These are phyloP conservation scores for Artemisia argyi DNA, from an alignment of 129 eudicot species.

Conservation along the genomic window DNA sequence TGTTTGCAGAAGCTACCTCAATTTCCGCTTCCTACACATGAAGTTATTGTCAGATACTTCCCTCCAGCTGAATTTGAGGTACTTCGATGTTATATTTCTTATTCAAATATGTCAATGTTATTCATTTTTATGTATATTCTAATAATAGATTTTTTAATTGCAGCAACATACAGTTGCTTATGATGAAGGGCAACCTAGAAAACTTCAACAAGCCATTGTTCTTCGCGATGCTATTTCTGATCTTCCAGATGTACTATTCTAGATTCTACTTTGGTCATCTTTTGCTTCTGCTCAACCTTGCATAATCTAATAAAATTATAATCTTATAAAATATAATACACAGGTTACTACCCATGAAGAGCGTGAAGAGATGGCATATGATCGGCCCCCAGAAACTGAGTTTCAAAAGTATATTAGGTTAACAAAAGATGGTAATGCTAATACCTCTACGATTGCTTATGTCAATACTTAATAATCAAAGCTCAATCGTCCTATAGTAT, in stretches of 20 bases:
- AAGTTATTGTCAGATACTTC: constrained; percentile 69
- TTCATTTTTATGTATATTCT: not conserved
- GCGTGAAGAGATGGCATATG: constrained; percentile 72
- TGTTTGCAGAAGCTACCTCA: constrained; percentile 67
- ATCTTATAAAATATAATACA: constrained; percentile 18
- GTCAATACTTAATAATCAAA: not conserved
- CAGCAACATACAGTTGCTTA: constrained; percentile 85
- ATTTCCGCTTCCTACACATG: constrained; percentile 94
- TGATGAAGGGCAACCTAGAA: constrained; percentile 80
- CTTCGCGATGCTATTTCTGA: constrained; percentile 91
- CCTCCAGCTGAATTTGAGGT: constrained; percentile 91
- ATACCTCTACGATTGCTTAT: not conserved
- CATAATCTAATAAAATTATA: constrained; percentile 5
- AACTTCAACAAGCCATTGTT: constrained; percentile 59
- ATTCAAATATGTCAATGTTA: constrained; percentile 14
- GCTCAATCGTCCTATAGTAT: constrained; percentile 1
- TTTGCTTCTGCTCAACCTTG: constrained; percentile 12
- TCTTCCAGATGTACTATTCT: constrained; percentile 69
- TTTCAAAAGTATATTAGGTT: constrained; percentile 72
- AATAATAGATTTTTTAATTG: constrained; percentile 16
- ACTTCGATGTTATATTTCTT: constrained; percentile 3
- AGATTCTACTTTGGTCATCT: constrained; percentile 5
- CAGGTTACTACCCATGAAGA: constrained; percentile 68
- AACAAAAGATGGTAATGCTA: constrained; percentile 55
- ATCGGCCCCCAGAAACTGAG: constrained; percentile 71